Conservation (phyloP, 73 alveolate genomes). For the Paramecium sonneborni region DNA sequence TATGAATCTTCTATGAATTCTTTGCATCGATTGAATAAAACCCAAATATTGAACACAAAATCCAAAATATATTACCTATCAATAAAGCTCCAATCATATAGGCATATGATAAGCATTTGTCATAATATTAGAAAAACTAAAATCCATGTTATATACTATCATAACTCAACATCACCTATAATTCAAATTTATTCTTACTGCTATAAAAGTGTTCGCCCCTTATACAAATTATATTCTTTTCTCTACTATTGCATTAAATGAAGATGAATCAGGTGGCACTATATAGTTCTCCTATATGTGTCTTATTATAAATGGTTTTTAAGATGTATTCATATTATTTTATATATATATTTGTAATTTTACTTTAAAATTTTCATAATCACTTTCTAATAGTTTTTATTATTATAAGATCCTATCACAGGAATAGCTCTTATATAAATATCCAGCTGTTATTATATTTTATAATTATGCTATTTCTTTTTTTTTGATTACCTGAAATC, state of each 20-base stretch:
- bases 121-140: neutral
- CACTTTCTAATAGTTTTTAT: neutral
- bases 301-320: neutral
- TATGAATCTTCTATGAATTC: conserved; percentile 21
- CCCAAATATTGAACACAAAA: conserved; percentile 39
- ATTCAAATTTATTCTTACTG: neutral
- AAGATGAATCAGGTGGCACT: neutral
- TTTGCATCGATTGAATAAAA: conserved; percentile 45
- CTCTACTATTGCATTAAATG: conserved; percentile 1
- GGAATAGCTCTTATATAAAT: neutral
- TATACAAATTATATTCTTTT: conserved; percentile 1
- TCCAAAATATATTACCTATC: conserved; percentile 45
- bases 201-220: conserved; percentile 53
- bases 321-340: neutral
- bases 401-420: neutral
- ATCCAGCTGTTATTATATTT: neutral
- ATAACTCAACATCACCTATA: conserved; percentile 26
- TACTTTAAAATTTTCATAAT: neutral
- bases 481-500: neutral
- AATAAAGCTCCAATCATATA: neutral
- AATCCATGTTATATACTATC: conserved; percentile 33
- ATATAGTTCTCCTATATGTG: neutral
- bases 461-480: neutral
- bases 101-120: neutral
- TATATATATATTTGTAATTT: neutral